Percentiles rank a stretch among this genome's conserved stretches.
phyloP scores from a whole-genome alignment of 2,329 filamentous ascomycete species.

The Aureobasidium sp. region DNA sequence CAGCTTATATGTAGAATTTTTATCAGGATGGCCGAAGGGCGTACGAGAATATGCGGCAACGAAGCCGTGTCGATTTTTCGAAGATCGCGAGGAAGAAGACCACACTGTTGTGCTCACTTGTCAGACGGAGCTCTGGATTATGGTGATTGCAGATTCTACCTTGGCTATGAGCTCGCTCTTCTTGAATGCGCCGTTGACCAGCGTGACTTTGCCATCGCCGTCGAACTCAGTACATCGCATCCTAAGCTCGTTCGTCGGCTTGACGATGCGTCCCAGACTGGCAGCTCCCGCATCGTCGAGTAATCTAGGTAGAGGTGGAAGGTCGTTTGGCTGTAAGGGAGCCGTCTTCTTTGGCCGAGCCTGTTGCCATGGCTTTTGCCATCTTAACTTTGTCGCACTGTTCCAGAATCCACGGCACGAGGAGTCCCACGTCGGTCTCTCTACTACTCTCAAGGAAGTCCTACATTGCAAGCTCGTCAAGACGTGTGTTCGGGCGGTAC shows the following conservation, averaged over 20 bases:
- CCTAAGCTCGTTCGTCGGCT: conserved; percentile 74
- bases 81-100: conserved; percentile 83
- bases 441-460: neutral
- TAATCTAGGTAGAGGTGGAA: conserved; percentile 43
- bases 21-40: conserved; percentile 84
- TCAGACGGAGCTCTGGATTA: neutral
- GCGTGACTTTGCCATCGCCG: conserved; percentile 79
- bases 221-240: conserved; percentile 93
- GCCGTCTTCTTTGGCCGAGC: neutral
- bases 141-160: conserved; percentile 39
- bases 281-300: conserved; percentile 49
- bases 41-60: conserved; percentile 88
- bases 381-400: neutral
- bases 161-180: conserved; percentile 96
- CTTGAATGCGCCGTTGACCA: conserved; percentile 93
- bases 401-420: neutral
- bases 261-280: conserved; percentile 53
- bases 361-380: conserved; percentile 5
- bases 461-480: neutral
- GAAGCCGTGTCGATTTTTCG: conserved; percentile 97
- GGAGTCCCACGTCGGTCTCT: neutral
- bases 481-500: neutral
- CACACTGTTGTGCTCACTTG: conserved; percentile 51
- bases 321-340: conserved; percentile 16
- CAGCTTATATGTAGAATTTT: conserved; percentile 95